Evolutionary conservation across 306 rosid genomes (phyloP).

Genomic region (Medicago arabica): DNA sequence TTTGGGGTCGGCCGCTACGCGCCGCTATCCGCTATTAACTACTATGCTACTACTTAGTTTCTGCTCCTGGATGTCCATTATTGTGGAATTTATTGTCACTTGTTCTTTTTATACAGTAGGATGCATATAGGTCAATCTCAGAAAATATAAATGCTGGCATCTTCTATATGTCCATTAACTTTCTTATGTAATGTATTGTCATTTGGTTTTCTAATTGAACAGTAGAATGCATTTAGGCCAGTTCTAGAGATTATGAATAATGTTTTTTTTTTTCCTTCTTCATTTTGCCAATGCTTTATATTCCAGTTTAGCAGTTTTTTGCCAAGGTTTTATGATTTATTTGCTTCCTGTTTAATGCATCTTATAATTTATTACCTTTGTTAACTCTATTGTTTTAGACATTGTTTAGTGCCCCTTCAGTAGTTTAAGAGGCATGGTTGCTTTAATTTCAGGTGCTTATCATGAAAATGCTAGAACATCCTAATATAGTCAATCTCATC

Average conservation of each 20-base stretch:
- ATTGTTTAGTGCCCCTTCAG: conserved; percentile 8
- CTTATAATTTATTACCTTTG: background rate
- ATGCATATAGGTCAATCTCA: conserved; percentile 32
- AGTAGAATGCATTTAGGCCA: conserved; percentile 9
- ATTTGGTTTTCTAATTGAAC: background rate
- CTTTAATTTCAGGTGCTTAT: conserved; percentile 75
- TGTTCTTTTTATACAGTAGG: conserved; percentile 11
- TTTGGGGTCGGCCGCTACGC: too few relatives aligned
- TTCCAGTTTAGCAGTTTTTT: background rate
- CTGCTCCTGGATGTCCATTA: conserved; percentile 28
- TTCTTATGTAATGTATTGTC: background rate
- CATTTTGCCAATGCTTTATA: conserved; percentile 8
- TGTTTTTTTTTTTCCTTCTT: too few relatives aligned
- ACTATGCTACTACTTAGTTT: conserved; percentile 26
- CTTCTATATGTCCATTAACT: conserved; percentile 9
- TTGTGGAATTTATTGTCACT: conserved; percentile 11
- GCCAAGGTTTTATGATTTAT: background rate
- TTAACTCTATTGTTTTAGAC: conserved; percentile 24
- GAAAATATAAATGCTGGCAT: conserved; percentile 6
- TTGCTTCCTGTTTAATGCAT: conserved; percentile 13
- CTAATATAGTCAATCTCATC: conserved; percentile 91
- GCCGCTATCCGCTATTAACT: too few relatives aligned
- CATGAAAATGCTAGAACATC: conserved; percentile 97
- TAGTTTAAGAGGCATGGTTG: conserved; percentile 17
- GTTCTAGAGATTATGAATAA: background rate